Conservation (phyloP, 176 grass and related monocot species). For the Bolboschoenus planiculmis region DNA sequence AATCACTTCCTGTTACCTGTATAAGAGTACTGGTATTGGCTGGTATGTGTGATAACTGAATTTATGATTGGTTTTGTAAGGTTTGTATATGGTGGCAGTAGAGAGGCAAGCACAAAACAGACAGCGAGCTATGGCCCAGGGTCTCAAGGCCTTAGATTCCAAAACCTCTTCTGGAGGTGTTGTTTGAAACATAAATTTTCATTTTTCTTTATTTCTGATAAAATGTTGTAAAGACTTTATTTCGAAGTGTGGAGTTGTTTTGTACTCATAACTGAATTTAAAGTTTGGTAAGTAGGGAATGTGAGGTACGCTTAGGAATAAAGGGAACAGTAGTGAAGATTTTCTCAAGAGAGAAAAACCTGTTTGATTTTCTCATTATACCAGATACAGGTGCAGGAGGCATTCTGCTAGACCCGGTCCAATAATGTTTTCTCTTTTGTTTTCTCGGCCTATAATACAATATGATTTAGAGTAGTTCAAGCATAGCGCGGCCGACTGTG, state of each 20-base stretch:
- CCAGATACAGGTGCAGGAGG: background rate
- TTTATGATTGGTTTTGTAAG: constrained; percentile 23
- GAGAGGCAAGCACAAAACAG: constrained; percentile 88
- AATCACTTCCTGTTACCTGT: background rate
- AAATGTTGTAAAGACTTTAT: background rate
- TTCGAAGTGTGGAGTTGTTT: background rate
- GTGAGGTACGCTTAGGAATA: background rate
- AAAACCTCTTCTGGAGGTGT: constrained; percentile 9
- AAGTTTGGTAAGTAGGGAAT: background rate
- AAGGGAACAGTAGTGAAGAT: background rate
- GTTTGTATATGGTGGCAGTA: constrained; percentile 72
- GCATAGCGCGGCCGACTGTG: background rate
- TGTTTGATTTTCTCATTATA: background rate
- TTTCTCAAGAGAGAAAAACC: background rate
- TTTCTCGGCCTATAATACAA: background rate
- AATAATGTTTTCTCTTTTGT: background rate
- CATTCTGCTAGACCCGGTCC: background rate
- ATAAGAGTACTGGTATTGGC: background rate
- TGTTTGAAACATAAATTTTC: constrained; percentile 5
- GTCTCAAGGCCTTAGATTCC: constrained; percentile 49
- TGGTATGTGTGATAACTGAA: background rate
- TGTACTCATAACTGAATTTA: background rate
- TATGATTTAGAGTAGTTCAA: background rate
- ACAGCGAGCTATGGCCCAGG: constrained; percentile 51
- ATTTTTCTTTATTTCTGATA: background rate